phyloP scores from a whole-genome alignment of 2,329 filamentous ascomycete species.

The Teratosphaeria nubilosa region DNA sequence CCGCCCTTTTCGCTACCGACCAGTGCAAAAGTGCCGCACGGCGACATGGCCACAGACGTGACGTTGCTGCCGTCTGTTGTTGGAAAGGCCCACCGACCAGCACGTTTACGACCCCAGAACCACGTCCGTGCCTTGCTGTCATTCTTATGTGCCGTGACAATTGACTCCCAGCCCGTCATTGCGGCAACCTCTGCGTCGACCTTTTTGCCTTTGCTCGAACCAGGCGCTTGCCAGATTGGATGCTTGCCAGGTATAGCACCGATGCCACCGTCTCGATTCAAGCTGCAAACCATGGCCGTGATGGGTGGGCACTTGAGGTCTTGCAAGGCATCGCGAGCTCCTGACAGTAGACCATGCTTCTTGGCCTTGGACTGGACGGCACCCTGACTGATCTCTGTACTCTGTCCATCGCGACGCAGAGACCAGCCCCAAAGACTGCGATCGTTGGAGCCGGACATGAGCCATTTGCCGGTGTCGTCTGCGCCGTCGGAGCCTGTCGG shows the following conservation, averaged over 20 bases:
- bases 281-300: conserved; percentile 78
- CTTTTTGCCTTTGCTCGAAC: conserved; percentile 43
- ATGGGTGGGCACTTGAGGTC: conserved; percentile 81
- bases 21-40: conserved; percentile 87
- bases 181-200: conserved; percentile 62
- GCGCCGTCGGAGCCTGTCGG: conserved; percentile 82
- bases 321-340: conserved; percentile 35
- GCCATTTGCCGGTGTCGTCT: conserved; percentile 84
- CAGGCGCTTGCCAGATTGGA: conserved; percentile 70
- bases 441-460: conserved; percentile 80
- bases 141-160: conserved; percentile 82
- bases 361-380: conserved; percentile 79
- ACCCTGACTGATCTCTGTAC: conserved; percentile 85
- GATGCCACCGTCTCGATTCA: conserved; percentile 92
- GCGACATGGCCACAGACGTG: conserved; percentile 72
- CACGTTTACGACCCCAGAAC: conserved; percentile 94
- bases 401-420: conserved; percentile 86
- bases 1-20: conserved; percentile 74
- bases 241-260: conserved; percentile 70
- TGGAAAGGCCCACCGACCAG: conserved; percentile 84
- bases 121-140: conserved; percentile 83
- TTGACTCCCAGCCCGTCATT: conserved; percentile 91
- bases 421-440: conserved; percentile 95
- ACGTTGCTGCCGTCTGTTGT: conserved; percentile 78
- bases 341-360: conserved; percentile 62